These are phyloP conservation scores for Gossypium australe DNA, from an alignment of 345 rosid genomes.

Conservation along the genomic window DNA sequence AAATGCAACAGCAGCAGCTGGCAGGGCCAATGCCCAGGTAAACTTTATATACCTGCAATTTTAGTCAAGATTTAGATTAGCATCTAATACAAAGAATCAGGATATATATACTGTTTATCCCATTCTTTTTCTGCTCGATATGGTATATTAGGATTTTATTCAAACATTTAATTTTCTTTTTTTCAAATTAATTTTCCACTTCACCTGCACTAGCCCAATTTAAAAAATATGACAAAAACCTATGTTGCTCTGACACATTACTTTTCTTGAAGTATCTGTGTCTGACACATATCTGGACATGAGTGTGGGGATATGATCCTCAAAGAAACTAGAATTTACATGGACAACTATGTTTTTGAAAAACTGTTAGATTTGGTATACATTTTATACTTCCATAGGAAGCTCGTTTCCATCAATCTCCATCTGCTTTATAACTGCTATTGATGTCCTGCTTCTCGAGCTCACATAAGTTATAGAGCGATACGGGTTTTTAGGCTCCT, in stretches of 20 bases:
- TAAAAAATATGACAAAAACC: not conserved
- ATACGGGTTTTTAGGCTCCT: not conserved
- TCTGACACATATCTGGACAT: not conserved
- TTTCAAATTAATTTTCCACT: not conserved
- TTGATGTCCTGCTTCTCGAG: not conserved
- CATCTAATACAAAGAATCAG: not conserved
- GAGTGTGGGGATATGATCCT: not conserved
- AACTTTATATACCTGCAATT: not conserved
- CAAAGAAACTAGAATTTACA: not conserved
- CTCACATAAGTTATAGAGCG: not conserved
- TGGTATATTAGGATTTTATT: not conserved
- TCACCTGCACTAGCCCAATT: not conserved
- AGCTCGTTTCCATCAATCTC: not conserved
- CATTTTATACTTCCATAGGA: not conserved
- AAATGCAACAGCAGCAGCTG: slow-evolving; percentile 43
- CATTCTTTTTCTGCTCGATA: not conserved
- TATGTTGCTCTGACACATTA: not conserved
- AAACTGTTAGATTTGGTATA: not conserved
- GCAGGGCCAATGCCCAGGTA: slow-evolving; percentile 66
- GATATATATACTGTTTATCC: not conserved
- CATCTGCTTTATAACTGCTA: not conserved
- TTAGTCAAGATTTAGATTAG: not conserved
- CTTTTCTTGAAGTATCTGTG: not conserved
- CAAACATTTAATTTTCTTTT: not conserved
- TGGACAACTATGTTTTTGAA: not conserved